Evolutionary conservation across 371 early-diverging fungal species (phyloP).

Genomic region (Mucor racemosus): DNA sequence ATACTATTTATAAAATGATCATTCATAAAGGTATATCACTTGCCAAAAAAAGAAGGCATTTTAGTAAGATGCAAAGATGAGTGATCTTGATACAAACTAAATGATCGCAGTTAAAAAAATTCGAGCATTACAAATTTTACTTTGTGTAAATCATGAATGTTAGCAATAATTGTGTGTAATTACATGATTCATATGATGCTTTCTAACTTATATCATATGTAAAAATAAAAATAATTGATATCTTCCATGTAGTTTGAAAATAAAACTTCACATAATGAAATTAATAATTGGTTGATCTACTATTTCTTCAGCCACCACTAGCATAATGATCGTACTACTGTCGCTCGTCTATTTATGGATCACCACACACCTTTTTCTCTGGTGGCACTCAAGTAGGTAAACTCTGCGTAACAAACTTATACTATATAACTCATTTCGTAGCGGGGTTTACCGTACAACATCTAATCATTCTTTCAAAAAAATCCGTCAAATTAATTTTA

Average conservation of each 20-base stretch:
- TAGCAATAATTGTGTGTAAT: neutral
- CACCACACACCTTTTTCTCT: neutral
- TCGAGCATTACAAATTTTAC: neutral
- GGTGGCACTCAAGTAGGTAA: neutral
- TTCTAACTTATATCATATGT: too few species aligned
- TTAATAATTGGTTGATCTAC: neutral
- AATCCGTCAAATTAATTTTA: neutral
- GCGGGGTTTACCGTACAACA: neutral
- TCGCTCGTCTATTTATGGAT: neutral
- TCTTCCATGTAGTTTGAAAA: too few species aligned
- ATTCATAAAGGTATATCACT: neutral
- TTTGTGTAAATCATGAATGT: neutral
- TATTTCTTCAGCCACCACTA: neutral
- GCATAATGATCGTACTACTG: neutral
- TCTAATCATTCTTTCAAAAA: neutral
- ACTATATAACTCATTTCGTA: neutral
- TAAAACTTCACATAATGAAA: too few species aligned
- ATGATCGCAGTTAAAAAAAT: neutral
- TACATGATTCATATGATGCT: too few species aligned
- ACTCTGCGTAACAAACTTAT: neutral
- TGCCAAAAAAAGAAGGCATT: neutral
- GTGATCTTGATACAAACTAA: neutral
- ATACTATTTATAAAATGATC: neutral
- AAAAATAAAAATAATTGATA: too few species aligned
- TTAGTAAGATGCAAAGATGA: neutral